A percentile compares a stretch with the other conserved stretches of the same genome.
Conservation (phyloP, 2,329 filamentous ascomycete species). For the Piedraia hortae region DNA sequence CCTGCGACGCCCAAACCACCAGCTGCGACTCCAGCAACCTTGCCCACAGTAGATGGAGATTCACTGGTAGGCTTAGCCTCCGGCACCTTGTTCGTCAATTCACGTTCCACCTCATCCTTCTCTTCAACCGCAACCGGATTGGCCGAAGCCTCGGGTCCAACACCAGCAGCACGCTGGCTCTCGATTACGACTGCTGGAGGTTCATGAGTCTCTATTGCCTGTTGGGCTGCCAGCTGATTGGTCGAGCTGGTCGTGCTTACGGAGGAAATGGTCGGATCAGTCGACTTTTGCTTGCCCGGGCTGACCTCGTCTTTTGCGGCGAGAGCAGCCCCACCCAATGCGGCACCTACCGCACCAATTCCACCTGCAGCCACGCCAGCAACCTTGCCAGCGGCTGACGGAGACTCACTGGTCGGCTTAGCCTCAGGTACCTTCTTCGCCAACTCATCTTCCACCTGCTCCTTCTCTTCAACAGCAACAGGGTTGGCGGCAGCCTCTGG, state of each 20-base stretch:
- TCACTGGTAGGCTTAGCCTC: slow-evolving; percentile 17
- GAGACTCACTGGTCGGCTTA: slow-evolving; percentile 18
- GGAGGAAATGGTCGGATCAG: slow-evolving; percentile 7
- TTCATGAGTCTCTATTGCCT: slow-evolving; percentile 3
- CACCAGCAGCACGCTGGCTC: slow-evolving; percentile 29
- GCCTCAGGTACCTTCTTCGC: slow-evolving; percentile 27
- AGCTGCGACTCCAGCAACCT: slow-evolving; percentile 13
- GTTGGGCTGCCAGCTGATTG: slow-evolving; percentile 5
- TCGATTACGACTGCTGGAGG: slow-evolving; percentile 30
- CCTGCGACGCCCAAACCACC: slow-evolving; percentile 13
- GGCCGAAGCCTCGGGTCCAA: slow-evolving; percentile 41
- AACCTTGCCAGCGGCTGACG: slow-evolving; percentile 10
- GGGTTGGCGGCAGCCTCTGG: slow-evolving; percentile 47
- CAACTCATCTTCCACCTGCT: slow-evolving; percentile 44
- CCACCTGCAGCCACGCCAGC: slow-evolving; percentile 17
- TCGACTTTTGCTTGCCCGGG: slow-evolving; percentile 13
- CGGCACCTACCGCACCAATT: slow-evolving; percentile 11
- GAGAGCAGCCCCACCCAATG: too few relatives aligned
- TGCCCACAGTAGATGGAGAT: slow-evolving; percentile 13
- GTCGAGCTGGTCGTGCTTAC: slow-evolving; percentile 4
- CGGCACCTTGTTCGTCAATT: slow-evolving; percentile 36
- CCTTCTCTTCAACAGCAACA: slow-evolving; percentile 47
- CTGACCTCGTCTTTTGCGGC: slow-evolving; percentile 7
- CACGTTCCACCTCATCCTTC: slow-evolving; percentile 46
- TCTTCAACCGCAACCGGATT: slow-evolving; percentile 43